A percentile compares a stretch with the other conserved stretches of the same genome.
Evolutionary conservation across 2,329 filamentous ascomycete genomes (phyloP).

Genomic region (Fusarium sp.): DNA sequence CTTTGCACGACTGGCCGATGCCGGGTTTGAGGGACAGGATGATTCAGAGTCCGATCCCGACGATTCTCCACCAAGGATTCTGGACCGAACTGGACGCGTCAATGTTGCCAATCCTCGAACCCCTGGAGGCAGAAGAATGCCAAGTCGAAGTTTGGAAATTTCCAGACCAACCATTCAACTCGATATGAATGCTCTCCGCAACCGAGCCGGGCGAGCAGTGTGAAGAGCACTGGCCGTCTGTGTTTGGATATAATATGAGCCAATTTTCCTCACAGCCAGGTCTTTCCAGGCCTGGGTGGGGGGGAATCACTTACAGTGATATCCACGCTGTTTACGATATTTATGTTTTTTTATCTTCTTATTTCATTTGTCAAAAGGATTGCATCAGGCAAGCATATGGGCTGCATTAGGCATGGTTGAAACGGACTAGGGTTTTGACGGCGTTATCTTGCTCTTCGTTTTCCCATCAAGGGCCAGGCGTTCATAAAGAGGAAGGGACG

Average conservation of each 20-base stretch:
- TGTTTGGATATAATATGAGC: slow-evolving; percentile 35
- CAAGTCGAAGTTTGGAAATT: slow-evolving; percentile 70
- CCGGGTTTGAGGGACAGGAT: slow-evolving; percentile 64
- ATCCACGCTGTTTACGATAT: slow-evolving; percentile 33
- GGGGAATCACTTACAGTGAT: slow-evolving; percentile 16
- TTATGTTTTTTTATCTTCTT: slow-evolving; percentile 26
- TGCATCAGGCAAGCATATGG: slow-evolving; percentile 37
- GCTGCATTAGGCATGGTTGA: slow-evolving; percentile 36
- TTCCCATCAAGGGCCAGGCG: slow-evolving; percentile 32
- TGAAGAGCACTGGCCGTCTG: slow-evolving; percentile 44
- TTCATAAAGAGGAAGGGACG: slow-evolving; percentile 42
- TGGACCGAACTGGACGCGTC: slow-evolving; percentile 66
- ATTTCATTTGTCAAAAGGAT: slow-evolving; percentile 37
- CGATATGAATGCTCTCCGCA: slow-evolving; percentile 44
- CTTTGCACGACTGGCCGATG: slow-evolving; percentile 82
- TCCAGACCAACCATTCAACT: slow-evolving; percentile 54
- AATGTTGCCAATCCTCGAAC: slow-evolving; percentile 70
- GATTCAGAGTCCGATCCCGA: slow-evolving; percentile 59
- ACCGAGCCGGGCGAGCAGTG: slow-evolving; percentile 44
- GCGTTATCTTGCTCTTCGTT: slow-evolving; percentile 38
- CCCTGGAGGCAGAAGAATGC: slow-evolving; percentile 65
- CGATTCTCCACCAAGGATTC: slow-evolving; percentile 60
- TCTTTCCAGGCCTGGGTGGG: neutral
- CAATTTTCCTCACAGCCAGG: neutral
- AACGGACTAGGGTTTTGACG: slow-evolving; percentile 32